These are phyloP conservation scores for Flaveria robusta DNA, from an alignment of 129 eudicot genomes.

Conservation along the genomic window DNA sequence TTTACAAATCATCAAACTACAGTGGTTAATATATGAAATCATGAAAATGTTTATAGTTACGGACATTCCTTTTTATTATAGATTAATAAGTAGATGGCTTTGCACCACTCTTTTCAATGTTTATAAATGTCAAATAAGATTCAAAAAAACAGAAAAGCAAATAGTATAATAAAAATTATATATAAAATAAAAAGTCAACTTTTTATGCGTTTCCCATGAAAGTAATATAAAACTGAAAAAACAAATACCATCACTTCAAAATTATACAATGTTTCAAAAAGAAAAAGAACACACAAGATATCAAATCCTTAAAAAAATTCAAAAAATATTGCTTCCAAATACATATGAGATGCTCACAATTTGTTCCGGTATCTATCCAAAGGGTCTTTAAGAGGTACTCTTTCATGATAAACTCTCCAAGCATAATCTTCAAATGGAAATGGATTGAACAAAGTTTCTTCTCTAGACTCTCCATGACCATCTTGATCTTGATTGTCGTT, in stretches of 20 bases:
- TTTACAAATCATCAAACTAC: too few relatives aligned
- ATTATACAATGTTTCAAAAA: neutral
- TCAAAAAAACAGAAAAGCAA: neutral
- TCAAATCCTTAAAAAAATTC: neutral
- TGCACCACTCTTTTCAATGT: neutral
- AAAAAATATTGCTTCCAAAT: neutral
- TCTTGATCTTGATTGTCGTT: slow-evolving; percentile 5
- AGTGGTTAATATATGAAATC: too few relatives aligned
- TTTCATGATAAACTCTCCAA: slow-evolving; percentile 82
- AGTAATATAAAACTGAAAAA: neutral
- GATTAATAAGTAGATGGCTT: neutral
- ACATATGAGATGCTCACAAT: slow-evolving; percentile 9
- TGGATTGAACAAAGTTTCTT: slow-evolving; percentile 39
- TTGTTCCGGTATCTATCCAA: slow-evolving; percentile 48
- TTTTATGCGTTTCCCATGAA: neutral
- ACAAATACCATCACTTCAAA: neutral
- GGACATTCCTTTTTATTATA: too few relatives aligned
- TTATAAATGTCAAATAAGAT: neutral
- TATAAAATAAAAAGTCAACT: neutral
- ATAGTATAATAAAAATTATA: neutral
- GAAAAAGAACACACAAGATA: neutral
- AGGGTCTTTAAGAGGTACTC: slow-evolving; percentile 61
- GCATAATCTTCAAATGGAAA: slow-evolving; percentile 88
- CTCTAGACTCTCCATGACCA: neutral
- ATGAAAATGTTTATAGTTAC: too few relatives aligned